Base-by-base conservation (phyloP, 2,329 filamentous ascomycete genomes). In the Nemania serpens region DNA sequence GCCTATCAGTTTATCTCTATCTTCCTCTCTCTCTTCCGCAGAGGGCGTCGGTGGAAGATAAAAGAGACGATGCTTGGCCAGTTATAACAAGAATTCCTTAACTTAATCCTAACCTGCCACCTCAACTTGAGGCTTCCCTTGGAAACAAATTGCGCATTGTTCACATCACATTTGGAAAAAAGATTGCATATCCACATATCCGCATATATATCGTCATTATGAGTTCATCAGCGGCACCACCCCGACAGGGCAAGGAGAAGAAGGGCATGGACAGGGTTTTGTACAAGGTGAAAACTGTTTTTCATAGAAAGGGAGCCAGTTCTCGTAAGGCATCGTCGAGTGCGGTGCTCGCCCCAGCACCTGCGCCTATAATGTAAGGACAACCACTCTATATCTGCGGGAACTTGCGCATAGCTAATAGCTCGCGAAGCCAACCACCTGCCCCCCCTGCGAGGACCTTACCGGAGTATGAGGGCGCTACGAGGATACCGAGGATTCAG, bases 271-370 rank as follows among this genome's bases (percentile, higher is more conserved):
- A 77, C 56, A 82, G 76, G 68, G 74, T 84, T 18, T 63, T 84
- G 34, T 78, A 78, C 37, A 76, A 80, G 37, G 76, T 82, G 69
- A 84, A 79, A 76, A 81, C 80, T 2, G 80, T 81, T 34, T 75
- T 84, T 20, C 58, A 59, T 58, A 82, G 75, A 72, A 79, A 75
- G 65, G 73, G 77, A 61, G 79, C 80, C 15, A 59, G 64, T 55
- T 65, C 70, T 25, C 67, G 68, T 55, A 68, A 68, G 54, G 56
- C 55, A 11, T 13, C 57, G 33, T 12, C 61, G 2, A 59, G 54
- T 20, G 45, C 58, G 29, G 51, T 54, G 52, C 54, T 63, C 7
- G 63, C 48, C 11, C 58, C 63, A 13, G 55, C 57, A 12, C 52
- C 65, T 20, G 43, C 22, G 5, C 39, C 60, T 25, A 55, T 61